Conservation (phyloP, 176 grass and related monocot genomes). For the Cenchrus fungigraminus region DNA sequence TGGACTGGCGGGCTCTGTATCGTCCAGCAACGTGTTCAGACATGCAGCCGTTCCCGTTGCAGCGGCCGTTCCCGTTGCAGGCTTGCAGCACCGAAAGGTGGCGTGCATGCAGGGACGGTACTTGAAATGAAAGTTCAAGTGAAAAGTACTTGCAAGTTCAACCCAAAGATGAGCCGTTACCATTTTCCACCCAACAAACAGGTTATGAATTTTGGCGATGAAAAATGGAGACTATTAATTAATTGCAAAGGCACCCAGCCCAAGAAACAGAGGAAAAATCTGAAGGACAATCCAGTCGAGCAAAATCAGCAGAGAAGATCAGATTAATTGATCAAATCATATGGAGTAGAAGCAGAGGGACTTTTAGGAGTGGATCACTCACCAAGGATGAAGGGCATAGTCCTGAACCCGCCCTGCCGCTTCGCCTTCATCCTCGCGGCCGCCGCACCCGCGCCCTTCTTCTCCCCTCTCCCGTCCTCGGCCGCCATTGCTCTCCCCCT, state of each 20-base stretch:
- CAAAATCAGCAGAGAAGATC: no score
- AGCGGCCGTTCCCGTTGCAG: not conserved
- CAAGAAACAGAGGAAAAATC: slow-evolving; percentile 5
- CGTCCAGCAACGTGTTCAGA: slow-evolving; percentile 10
- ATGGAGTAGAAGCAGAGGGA: not conserved
- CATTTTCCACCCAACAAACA: not conserved
- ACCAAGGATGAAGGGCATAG: slow-evolving; percentile 95
- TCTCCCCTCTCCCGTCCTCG: slow-evolving; percentile 40
- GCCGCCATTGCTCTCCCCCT: slow-evolving; percentile 47
- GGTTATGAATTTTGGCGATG: not conserved
- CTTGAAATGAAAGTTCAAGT: not conserved
- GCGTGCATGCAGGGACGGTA: not conserved
- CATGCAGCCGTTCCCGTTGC: not conserved
- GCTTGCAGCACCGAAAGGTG: not conserved
- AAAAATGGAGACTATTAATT: not conserved
- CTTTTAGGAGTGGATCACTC: not conserved
- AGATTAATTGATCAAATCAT: not conserved
- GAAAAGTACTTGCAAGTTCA: not conserved
- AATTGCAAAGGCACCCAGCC: not conserved
- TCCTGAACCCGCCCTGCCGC: slow-evolving; percentile 74
- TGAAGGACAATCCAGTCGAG: not conserved
- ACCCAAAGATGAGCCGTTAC: no score
- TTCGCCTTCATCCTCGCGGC: not conserved
- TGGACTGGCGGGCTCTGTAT: not conserved
- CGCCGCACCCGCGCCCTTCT: not conserved